These are phyloP conservation scores for Jaltomata sinuosa DNA, from an alignment of 257 asterid genomes.

Conservation along the genomic window DNA sequence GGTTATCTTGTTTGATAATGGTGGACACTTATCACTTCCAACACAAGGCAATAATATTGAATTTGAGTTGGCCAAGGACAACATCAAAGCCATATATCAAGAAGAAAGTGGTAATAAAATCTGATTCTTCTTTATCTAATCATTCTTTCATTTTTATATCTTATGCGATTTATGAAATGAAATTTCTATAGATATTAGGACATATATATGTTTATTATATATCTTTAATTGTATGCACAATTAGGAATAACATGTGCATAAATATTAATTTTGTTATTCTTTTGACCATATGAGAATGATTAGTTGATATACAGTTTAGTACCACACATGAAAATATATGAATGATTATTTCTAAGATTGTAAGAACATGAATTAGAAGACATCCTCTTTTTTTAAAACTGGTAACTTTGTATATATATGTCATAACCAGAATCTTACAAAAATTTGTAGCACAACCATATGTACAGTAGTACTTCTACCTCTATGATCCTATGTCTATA, in stretches of 20 bases:
- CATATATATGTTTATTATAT: background rate
- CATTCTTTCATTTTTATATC: background rate
- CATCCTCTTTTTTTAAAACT: too few relatives aligned
- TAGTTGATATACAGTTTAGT: background rate
- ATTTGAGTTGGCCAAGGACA: background rate
- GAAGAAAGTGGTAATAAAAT: background rate
- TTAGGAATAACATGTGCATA: background rate
- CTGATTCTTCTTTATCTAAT: background rate
- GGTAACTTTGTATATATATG: too few relatives aligned
- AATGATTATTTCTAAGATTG: background rate
- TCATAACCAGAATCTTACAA: too few relatives aligned
- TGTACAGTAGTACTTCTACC: too few relatives aligned
- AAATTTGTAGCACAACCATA: too few relatives aligned
- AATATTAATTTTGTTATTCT: background rate
- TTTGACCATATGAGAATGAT: background rate
- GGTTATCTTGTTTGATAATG: background rate
- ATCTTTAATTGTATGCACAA: background rate
- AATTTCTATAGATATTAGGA: background rate
- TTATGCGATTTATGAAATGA: background rate
- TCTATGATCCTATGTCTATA: too few relatives aligned
- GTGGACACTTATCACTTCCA: background rate
- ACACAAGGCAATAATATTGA: background rate
- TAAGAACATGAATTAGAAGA: background rate
- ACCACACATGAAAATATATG: too few relatives aligned
- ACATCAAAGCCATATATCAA: background rate